phyloP scores from a whole-genome alignment of 2,329 filamentous ascomycete genomes.

The Trichoderma atroviride region DNA sequence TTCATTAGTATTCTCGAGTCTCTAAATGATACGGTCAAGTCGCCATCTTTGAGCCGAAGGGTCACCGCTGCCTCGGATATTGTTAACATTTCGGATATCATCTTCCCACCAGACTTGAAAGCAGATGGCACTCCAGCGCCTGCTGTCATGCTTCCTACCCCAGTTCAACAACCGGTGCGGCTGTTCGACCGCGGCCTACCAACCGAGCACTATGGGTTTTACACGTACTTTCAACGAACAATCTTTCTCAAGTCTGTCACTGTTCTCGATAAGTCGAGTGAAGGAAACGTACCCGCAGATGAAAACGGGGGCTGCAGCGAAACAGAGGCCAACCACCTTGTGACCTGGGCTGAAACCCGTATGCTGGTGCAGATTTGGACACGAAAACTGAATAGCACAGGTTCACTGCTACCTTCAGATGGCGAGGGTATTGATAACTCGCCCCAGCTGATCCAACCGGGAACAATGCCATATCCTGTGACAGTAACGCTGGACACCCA shows the following conservation, averaged over 20 bases:
- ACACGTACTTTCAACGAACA: conserved; percentile 85
- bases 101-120: conserved; percentile 66
- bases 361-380: conserved; percentile 71
- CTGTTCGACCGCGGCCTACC: conserved; percentile 80
- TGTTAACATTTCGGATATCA: conserved; percentile 38
- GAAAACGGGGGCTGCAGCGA: conserved; percentile 57
- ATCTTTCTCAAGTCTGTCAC: conserved; percentile 73
- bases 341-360: conserved; percentile 62
- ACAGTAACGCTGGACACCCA: conserved; percentile 65
- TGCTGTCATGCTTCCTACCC: conserved; percentile 71
- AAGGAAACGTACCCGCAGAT: conserved; percentile 51
- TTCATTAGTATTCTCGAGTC: conserved; percentile 73
- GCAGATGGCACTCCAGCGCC: conserved; percentile 72
- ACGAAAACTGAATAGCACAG: conserved; percentile 49
- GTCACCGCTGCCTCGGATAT: conserved; percentile 29
- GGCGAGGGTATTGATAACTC: conserved; percentile 35
- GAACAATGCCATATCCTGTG: conserved; percentile 65
- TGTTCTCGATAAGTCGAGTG: conserved; percentile 49
- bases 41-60: conserved; percentile 31
- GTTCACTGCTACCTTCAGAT: conserved; percentile 39
- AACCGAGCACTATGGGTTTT: conserved; percentile 92
- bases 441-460: conserved; percentile 48
- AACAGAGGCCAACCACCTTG: conserved; percentile 56
- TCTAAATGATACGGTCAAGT: conserved; percentile 39
- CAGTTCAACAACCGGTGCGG: conserved; percentile 75